A percentile compares a stretch with the other conserved stretches of the same genome.
Conservation (phyloP, 805 yeast species). For the Suhomyces canberraensis region DNA sequence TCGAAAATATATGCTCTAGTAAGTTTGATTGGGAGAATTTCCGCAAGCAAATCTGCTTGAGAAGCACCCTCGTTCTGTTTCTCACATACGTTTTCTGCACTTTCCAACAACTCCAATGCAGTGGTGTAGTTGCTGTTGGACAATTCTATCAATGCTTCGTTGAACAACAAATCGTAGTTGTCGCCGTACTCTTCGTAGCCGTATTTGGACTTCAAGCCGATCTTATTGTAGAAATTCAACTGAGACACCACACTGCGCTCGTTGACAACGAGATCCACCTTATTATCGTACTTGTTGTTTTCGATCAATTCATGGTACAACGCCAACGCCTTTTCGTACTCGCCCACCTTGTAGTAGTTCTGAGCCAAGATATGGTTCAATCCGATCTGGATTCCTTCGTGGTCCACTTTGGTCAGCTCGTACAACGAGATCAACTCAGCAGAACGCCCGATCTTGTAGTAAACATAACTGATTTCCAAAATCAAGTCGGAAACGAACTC, state of each 20-base stretch:
- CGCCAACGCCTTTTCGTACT: slow-evolving; percentile 38
- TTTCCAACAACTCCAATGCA: slow-evolving; percentile 43
- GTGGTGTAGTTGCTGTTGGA: slow-evolving; percentile 34
- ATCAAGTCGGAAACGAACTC: slow-evolving; percentile 30
- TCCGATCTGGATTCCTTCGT: slow-evolving; percentile 25
- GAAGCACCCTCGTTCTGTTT: slow-evolving; percentile 37
- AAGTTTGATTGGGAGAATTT: slow-evolving; percentile 57
- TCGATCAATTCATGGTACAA: slow-evolving; percentile 43
- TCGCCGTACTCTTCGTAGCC: slow-evolving; percentile 2
- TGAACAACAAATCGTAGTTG: slow-evolving; percentile 57
- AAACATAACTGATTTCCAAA: slow-evolving; percentile 56
- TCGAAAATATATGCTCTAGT: slow-evolving; percentile 58
- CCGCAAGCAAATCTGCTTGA: slow-evolving; percentile 46
- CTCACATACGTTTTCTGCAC: slow-evolving; percentile 44
- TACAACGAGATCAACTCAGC: slow-evolving; percentile 22
- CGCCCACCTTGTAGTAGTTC: slow-evolving; percentile 48
- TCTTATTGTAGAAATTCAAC: slow-evolving; percentile 17
- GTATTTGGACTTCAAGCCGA: slow-evolving; percentile 1
- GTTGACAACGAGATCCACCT: slow-evolving; percentile 55
- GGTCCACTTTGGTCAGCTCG: slow-evolving; percentile 9
- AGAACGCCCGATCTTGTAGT: slow-evolving; percentile 53
- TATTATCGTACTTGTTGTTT: slow-evolving; percentile 40
- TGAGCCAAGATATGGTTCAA: slow-evolving; percentile 53
- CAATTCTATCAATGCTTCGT: slow-evolving; percentile 51
- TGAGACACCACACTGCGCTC: slow-evolving; percentile 68